phyloP scores from a whole-genome alignment of 352 stramenopile genomes.

The Pelagophyceae sp. region DNA sequence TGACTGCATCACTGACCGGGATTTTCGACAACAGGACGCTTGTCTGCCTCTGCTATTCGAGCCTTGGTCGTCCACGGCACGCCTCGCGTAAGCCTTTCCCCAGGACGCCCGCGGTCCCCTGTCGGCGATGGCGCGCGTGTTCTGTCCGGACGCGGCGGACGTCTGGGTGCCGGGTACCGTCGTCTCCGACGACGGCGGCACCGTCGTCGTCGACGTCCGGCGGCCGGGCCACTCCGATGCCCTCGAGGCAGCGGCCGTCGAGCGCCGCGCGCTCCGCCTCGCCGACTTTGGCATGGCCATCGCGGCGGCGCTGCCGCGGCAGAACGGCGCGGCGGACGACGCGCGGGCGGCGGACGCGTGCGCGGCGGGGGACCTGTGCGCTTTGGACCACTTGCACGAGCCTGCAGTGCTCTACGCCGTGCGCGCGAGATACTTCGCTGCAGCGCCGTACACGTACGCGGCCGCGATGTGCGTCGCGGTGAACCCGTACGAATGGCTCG shows the following conservation, averaged over 20 bases:
- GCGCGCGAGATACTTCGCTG: conserved; percentile 65
- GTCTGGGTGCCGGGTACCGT: neutral
- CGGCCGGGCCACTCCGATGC: neutral
- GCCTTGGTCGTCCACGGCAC: too few relatives aligned
- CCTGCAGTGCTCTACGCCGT: conserved; percentile 86
- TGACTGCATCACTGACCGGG: too few relatives aligned
- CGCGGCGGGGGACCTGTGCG: conserved; percentile 71
- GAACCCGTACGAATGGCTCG: conserved; percentile 83
- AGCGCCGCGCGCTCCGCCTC: neutral
- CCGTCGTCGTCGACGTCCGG: neutral
- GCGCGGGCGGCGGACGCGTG: conserved; percentile 32
- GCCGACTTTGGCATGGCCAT: neutral
- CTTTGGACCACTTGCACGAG: conserved; percentile 86
- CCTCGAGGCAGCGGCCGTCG: neutral
- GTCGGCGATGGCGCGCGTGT: too few relatives aligned
- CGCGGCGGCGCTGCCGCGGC: neutral
- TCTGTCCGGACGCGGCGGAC: too few relatives aligned
- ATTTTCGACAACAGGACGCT: too few relatives aligned
- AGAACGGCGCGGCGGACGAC: too few relatives aligned
- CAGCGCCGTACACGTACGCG: conserved; percentile 86
- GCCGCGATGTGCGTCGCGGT: conserved; percentile 91
- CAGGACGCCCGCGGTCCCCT: too few relatives aligned
- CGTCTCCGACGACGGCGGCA: neutral
- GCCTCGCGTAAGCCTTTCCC: too few relatives aligned
- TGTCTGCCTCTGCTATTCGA: too few relatives aligned